Conservation (phyloP, 495 filamentous ascomycete genomes). For the Achaetomiella virescens region DNA sequence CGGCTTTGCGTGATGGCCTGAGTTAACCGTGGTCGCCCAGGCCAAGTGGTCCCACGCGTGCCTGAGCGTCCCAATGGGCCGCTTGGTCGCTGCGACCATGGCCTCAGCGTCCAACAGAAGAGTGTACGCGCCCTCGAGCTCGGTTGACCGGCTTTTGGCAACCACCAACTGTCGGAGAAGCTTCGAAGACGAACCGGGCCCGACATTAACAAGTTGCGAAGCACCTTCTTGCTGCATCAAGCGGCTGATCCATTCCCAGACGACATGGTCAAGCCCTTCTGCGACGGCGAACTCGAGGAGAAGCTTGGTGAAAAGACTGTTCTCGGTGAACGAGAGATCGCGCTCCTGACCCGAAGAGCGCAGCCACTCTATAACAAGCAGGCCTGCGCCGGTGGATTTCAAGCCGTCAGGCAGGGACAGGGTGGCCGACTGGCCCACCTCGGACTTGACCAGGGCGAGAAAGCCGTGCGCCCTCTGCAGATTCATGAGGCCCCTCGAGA, state of each 20-base stretch:
- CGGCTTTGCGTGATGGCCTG: slow-evolving; percentile 25
- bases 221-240: slow-evolving; percentile 15
- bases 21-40: slow-evolving; percentile 31
- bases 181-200: slow-evolving; percentile 2
- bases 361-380: slow-evolving; percentile 46
- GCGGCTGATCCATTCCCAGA: slow-evolving; percentile 39
- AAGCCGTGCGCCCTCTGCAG: slow-evolving; percentile 35
- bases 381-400: slow-evolving; percentile 34
- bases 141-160: slow-evolving; percentile 16
- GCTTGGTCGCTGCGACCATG: slow-evolving; percentile 16
- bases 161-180: slow-evolving; percentile 27
- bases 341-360: slow-evolving; percentile 42
- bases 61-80: slow-evolving; percentile 6
- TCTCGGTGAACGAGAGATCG: slow-evolving; percentile 29
- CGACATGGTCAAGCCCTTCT: slow-evolving; percentile 40
- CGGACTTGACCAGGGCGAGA: slow-evolving; percentile 30
- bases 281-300: slow-evolving; percentile 46
- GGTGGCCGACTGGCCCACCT: slow-evolving; percentile 22
- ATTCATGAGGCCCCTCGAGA: slow-evolving; percentile 41
- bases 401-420: slow-evolving; percentile 28
- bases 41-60: slow-evolving; percentile 27
- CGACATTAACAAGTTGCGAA: not conserved
- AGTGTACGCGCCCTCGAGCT: slow-evolving; percentile 33
- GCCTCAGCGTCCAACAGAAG: slow-evolving; percentile 27
- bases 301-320: slow-evolving; percentile 25